Percentiles rank a stretch among this genome's conserved stretches.
phyloP scores from a whole-genome alignment of 108 stramenopile genomes.

The Bacterosira constricta region DNA sequence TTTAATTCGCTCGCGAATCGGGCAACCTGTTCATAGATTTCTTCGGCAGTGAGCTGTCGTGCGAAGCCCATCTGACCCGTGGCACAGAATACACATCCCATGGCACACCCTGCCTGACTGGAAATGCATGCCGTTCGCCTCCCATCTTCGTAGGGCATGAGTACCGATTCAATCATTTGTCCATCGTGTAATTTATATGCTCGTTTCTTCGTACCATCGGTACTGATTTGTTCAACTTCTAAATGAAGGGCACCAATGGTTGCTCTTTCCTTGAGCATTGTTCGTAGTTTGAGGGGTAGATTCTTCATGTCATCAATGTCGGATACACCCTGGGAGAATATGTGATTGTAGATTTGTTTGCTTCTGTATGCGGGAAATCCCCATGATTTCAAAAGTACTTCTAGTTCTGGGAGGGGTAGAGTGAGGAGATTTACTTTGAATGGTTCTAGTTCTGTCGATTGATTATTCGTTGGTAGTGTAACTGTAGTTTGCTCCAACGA shows the following conservation, averaged over 20 bases:
- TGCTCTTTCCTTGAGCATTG: constrained; percentile 57
- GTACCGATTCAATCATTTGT: constrained; percentile 93
- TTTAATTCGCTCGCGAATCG: constrained; percentile 71
- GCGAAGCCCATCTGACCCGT: constrained; percentile 98
- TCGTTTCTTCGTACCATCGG: constrained; percentile 94
- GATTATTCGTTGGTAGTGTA: not conserved
- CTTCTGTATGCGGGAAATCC: constrained; percentile 85
- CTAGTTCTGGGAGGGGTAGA: constrained; percentile 59
- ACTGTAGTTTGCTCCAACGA: not conserved
- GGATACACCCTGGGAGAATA: constrained; percentile 76
- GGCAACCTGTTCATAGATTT: constrained; percentile 93
- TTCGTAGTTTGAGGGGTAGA: constrained; percentile 76
- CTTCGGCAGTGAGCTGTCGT: constrained; percentile 88
- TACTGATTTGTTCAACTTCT: constrained; percentile 65
- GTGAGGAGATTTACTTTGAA: constrained; percentile 67
- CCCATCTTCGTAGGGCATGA: constrained; percentile 98
- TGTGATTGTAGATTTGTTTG: constrained; percentile 85
- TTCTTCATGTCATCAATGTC: constrained; percentile 85
- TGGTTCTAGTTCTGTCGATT: not conserved
- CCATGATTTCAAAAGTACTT: constrained; percentile 61
- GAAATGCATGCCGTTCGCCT: constrained; percentile 95
- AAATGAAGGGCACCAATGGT: constrained; percentile 64
- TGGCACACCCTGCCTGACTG: constrained; percentile 96
- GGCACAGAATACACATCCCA: constrained; percentile 78
- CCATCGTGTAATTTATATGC: constrained; percentile 90